A percentile compares a stretch with the other conserved stretches of the same genome.
Conservation (phyloP, 2,329 filamentous ascomycete genomes). For the Penicillium capsulatum region DNA sequence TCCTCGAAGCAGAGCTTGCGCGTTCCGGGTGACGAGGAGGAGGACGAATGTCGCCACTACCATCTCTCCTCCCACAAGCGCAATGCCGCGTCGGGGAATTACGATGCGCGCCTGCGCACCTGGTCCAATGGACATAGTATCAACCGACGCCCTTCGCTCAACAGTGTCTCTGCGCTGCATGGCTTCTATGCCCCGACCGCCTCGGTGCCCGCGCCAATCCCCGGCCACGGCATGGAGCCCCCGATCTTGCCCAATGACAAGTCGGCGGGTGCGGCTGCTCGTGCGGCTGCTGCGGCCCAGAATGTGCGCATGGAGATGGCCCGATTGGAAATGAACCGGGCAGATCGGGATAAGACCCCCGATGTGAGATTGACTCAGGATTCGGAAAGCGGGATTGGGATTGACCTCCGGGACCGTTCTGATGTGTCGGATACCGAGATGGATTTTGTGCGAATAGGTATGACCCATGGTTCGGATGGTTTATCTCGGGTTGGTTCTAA, state of each 20-base stretch:
- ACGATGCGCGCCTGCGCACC: slow-evolving; percentile 23
- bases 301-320: slow-evolving; percentile 35
- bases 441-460: slow-evolving; percentile 39
- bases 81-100: slow-evolving; percentile 20
- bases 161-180: slow-evolving; percentile 34
- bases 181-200: slow-evolving; percentile 32
- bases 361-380: slow-evolving; percentile 36
- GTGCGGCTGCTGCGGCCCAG: slow-evolving; percentile 49
- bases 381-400: slow-evolving; percentile 49
- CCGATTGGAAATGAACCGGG: slow-evolving; percentile 25
- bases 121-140: slow-evolving; percentile 30
- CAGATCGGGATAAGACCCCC: slow-evolving; percentile 27
- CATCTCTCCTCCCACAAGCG: slow-evolving; percentile 19
- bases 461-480: slow-evolving; percentile 2
- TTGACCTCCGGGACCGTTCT: slow-evolving; percentile 39
- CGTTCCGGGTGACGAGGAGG: slow-evolving; percentile 10
- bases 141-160: slow-evolving; percentile 36
- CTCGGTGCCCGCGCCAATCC: slow-evolving; percentile 30
- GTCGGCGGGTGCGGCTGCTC: slow-evolving; percentile 43
- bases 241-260: slow-evolving; percentile 40
- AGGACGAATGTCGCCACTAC: slow-evolving; percentile 11
- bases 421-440: slow-evolving; percentile 34
- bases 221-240: slow-evolving; percentile 36
- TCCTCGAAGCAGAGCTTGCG: slow-evolving; percentile 29
- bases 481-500: background rate